Conservation (phyloP, 1,284 basidiomycete species). For the Cryptococcus amylolentus region DNA sequence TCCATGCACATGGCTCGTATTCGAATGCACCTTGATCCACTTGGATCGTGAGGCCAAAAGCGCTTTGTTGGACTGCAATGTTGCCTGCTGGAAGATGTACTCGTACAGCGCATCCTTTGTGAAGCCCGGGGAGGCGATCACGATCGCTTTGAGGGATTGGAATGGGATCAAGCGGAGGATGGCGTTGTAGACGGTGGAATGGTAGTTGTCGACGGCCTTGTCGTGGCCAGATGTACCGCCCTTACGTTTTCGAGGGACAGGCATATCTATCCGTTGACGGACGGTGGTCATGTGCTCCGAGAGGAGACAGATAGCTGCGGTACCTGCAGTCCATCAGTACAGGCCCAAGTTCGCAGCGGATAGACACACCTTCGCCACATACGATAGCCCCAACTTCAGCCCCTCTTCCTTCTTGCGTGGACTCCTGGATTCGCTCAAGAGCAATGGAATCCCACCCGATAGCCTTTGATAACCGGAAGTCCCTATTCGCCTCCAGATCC, state of each 20-base stretch:
- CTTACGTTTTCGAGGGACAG: slow-evolving; percentile 87
- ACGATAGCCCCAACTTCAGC: slow-evolving; percentile 97
- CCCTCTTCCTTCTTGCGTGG: slow-evolving; percentile 83
- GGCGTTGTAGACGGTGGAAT: slow-evolving; percentile 77
- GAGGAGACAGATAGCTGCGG: slow-evolving; percentile 87
- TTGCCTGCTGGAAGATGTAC: slow-evolving; percentile 77
- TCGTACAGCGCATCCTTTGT: slow-evolving; percentile 82
- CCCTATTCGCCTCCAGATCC: slow-evolving; percentile 87
- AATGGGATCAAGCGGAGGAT: slow-evolving; percentile 88
- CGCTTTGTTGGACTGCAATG: slow-evolving; percentile 75
- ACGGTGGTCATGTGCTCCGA: slow-evolving; percentile 97
- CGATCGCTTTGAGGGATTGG: slow-evolving; percentile 75
- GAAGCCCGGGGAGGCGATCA: slow-evolving; percentile 96
- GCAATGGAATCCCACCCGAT: slow-evolving; percentile 89
- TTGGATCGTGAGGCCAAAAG: slow-evolving; percentile 75
- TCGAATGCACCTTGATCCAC: slow-evolving; percentile 86
- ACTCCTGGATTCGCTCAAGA: slow-evolving; percentile 74
- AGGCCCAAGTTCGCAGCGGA: not conserved
- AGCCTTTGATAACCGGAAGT: slow-evolving; percentile 83
- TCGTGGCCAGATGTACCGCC: slow-evolving; percentile 78
- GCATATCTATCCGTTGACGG: slow-evolving; percentile 81
- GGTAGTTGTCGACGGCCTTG: slow-evolving; percentile 79
- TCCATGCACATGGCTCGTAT: slow-evolving; percentile 92
- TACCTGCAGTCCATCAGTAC: slow-evolving; percentile 55
- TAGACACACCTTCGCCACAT: slow-evolving; percentile 72